Evolutionary conservation across 768 basidiomycete genomes (phyloP).

Genomic region (Lactarius tabidus): DNA sequence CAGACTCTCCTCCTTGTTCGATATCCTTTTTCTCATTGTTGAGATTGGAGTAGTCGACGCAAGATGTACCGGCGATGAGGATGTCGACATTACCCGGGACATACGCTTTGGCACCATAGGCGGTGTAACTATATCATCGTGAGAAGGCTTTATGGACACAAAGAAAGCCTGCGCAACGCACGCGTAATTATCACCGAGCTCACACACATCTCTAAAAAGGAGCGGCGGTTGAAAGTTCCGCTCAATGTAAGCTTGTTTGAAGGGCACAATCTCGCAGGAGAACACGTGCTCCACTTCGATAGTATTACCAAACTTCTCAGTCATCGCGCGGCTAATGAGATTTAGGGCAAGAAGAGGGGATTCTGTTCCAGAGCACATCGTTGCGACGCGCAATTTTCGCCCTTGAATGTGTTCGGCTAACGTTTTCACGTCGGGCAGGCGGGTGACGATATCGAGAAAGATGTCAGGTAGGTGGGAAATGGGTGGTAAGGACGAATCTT

Average conservation of each 20-base stretch:
- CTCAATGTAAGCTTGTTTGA: constrained; percentile 97
- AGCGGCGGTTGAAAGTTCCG: constrained; percentile 91
- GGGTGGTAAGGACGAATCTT: constrained; percentile 69
- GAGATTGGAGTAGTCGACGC: constrained; percentile 95
- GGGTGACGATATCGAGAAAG: constrained; percentile 69
- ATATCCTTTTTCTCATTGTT: constrained; percentile 92
- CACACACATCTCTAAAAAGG: constrained; percentile 91
- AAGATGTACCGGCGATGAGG: constrained; percentile 90
- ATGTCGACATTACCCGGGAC: constrained; percentile 92
- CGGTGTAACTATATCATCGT: constrained; percentile 62
- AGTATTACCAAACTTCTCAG: constrained; percentile 57
- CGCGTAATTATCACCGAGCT: constrained; percentile 77
- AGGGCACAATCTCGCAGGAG: constrained; percentile 95
- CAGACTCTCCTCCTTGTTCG: constrained; percentile 87
- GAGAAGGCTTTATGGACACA: constrained; percentile 10
- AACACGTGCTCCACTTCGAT: constrained; percentile 88
- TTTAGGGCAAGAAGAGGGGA: constrained; percentile 89
- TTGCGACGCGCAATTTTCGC: constrained; percentile 86
- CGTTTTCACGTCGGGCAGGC: constrained; percentile 58
- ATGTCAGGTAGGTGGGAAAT: constrained; percentile 68
- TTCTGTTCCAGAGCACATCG: constrained; percentile 97
- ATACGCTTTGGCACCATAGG: constrained; percentile 79
- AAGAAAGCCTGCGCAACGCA: constrained; percentile 36
- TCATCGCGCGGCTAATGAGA: constrained; percentile 72
- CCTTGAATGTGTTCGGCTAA: constrained; percentile 67